phyloP scores from a whole-genome alignment of 305 asterid genomes.

The Caryopteris hybrid region DNA sequence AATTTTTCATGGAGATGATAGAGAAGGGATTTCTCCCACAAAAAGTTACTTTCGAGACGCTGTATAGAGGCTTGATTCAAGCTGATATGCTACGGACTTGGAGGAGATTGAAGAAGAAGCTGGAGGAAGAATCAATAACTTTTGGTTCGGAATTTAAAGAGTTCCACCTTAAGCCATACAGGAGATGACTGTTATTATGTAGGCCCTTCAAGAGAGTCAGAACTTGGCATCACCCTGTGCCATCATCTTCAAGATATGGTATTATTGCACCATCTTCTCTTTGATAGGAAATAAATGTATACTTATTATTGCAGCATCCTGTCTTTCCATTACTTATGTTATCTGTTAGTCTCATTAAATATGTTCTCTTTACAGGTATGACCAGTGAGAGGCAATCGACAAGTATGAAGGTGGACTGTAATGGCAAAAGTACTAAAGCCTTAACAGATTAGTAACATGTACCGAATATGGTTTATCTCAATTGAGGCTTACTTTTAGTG shows the following conservation, averaged over 20 bases:
- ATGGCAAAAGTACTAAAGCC: too few species aligned
- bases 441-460: too few species aligned
- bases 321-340: too few species aligned
- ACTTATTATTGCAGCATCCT: too few species aligned
- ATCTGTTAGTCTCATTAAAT: too few species aligned
- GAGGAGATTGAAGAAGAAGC: constrained; percentile 83
- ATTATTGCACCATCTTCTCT: background rate
- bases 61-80: constrained; percentile 83
- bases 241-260: background rate
- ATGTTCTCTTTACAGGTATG: too few species aligned
- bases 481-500: too few species aligned
- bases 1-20: constrained; percentile 76
- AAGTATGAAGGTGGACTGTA: too few species aligned
- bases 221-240: too few species aligned
- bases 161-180: constrained; percentile 75
- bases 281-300: too few species aligned
- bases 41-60: constrained; percentile 71
- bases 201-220: background rate
- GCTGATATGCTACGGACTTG: constrained; percentile 85
- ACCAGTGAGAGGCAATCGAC: too few species aligned
- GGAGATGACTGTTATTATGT: constrained; percentile 33
- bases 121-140: constrained; percentile 75
- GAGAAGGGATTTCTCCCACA: constrained; percentile 89
- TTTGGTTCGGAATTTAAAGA: constrained; percentile 70
- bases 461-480: too few species aligned